These are phyloP conservation scores for Rhynchosporium secalis DNA, from an alignment of 2,329 filamentous ascomycete genomes.

Conservation along the genomic window DNA sequence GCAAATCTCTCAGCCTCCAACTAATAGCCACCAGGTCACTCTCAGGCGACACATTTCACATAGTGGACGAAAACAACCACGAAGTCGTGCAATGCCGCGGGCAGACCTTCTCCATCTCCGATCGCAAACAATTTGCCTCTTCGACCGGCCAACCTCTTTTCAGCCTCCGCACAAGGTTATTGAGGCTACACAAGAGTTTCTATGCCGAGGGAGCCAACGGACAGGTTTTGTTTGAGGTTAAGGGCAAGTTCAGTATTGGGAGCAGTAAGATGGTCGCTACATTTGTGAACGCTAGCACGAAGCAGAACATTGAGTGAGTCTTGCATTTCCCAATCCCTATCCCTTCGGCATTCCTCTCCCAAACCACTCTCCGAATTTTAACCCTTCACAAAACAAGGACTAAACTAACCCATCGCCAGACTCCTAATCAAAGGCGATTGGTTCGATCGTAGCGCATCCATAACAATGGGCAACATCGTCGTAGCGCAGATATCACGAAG, in stretches of 20 bases:
- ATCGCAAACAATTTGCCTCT: slow-evolving; percentile 34
- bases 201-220: slow-evolving; percentile 31
- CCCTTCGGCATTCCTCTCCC: too few relatives aligned
- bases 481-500: slow-evolving; percentile 60
- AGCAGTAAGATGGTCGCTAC: slow-evolving; percentile 56
- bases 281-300: slow-evolving; percentile 52
- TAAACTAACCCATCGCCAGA: too few relatives aligned
- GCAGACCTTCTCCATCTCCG: slow-evolving; percentile 29
- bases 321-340: too few relatives aligned
- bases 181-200: slow-evolving; percentile 34
- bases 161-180: slow-evolving; percentile 28
- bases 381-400: too few relatives aligned
- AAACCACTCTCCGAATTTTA: too few relatives aligned
- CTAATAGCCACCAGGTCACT: slow-evolving; percentile 42
- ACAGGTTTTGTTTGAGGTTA: slow-evolving; percentile 34
- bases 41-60: slow-evolving; percentile 63
- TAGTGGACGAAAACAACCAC: slow-evolving; percentile 55
- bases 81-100: slow-evolving; percentile 35
- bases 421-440: slow-evolving; percentile 62
- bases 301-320: slow-evolving; percentile 43
- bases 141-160: slow-evolving; percentile 27
- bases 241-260: slow-evolving; percentile 46
- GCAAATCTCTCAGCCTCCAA: neutral
- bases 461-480: slow-evolving; percentile 49
- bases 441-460: slow-evolving; percentile 57